A percentile compares a stretch with the other conserved stretches of the same genome.
These are phyloP conservation scores for Pythium volutum DNA, from an alignment of 352 stramenopile species.

Conservation along the genomic window DNA sequence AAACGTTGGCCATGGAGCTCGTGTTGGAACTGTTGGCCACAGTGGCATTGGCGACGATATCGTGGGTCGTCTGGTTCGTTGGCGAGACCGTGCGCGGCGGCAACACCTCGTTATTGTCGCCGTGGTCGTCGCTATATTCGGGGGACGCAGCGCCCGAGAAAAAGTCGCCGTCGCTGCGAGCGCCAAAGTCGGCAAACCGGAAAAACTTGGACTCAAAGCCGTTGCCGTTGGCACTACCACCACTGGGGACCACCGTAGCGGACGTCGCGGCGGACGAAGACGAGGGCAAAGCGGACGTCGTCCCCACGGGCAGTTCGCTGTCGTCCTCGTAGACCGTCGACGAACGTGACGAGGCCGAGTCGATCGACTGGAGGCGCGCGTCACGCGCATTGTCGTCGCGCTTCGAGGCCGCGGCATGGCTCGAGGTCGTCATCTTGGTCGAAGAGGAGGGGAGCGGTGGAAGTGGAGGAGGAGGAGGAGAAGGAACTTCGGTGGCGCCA, in stretches of 20 bases:
- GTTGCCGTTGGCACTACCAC: not conserved
- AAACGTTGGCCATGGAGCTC: too few relatives aligned
- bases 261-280: not conserved
- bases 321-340: slow-evolving; percentile 19
- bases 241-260: not conserved
- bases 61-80: slow-evolving; percentile 45
- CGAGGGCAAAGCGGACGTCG: not conserved
- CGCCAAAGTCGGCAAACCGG: slow-evolving; percentile 15
- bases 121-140: not conserved
- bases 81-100: slow-evolving; percentile 31
- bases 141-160: slow-evolving; percentile 4
- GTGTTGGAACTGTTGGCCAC: too few relatives aligned
- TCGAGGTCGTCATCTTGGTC: not conserved
- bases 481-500: not conserved
- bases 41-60: too few relatives aligned
- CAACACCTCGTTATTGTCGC: slow-evolving; percentile 32
- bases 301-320: not conserved
- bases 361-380: slow-evolving; percentile 6
- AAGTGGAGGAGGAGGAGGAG: not conserved
- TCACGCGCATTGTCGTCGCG: not conserved
- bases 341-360: slow-evolving; percentile 15
- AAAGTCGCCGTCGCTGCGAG: slow-evolving; percentile 3
- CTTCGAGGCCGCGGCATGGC: not conserved
- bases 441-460: not conserved
- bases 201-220: slow-evolving; percentile 21